Evolutionary conservation across 176 grass and related monocot genomes (phyloP), one percentile per base, ranked within the genome.

Genomic region (Triticum timopheevii): DNA sequence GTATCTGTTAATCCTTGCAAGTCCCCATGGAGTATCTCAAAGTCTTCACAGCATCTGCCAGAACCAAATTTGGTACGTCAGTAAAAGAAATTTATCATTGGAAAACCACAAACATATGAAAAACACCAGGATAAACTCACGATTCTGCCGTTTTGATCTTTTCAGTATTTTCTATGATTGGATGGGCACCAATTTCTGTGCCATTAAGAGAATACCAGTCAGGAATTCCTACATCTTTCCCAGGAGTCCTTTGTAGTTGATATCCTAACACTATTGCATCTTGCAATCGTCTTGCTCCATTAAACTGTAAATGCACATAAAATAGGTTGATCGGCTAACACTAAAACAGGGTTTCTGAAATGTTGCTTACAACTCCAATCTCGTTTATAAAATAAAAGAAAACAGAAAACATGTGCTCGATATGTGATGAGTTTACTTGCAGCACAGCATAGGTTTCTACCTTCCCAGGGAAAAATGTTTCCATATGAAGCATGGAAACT

Each of bases 261-360:
- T 93, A 99, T 38, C 94, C 97, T 81, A 99, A 74, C 9, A 99
- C 94, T 93, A 96, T 99, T 34, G 94, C 97, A 88, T 99, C 94
- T 76, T 87, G 84, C 75, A 99, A 78, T 78, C 97, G 79, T 77
- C 92, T 94, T 82, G 77, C 94, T 87, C 97, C 97, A 36, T 87
- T 99, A 73, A 96, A 90, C 97, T 99, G 35, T 7, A 84, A 73
- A 80, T 42, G 82, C 68, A 78, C 17, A 86, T 61, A 81, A 3
- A 22, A 24, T 2, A 86, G 4, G 22, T 82, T 77, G 71, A 77
- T 77, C 20, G 15, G 54, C 24, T 79, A 27, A 69, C 64, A 38
- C 24, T 85, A 81, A 59, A 77, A 13, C 28, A 65, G 44, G 83
- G 12, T 24, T 78, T 82, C 36, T 22, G 13, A 65, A 82, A 64